These are phyloP conservation scores for Kwoniella mangroviensis DNA, from an alignment of 768 basidiomycete species.

Conservation along the genomic window DNA sequence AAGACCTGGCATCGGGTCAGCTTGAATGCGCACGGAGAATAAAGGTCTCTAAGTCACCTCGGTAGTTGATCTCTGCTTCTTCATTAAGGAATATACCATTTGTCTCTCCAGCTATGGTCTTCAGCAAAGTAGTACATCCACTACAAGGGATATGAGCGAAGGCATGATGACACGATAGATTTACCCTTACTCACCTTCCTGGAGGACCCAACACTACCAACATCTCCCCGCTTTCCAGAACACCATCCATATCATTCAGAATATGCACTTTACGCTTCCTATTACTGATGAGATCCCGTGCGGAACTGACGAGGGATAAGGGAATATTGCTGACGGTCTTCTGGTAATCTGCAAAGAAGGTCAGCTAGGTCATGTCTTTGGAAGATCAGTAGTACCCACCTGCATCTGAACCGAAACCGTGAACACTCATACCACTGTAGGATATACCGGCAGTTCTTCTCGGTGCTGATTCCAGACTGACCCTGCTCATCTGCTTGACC, in stretches of 20 bases:
- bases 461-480: conserved; percentile 24
- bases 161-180: neutral
- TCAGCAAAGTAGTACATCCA: conserved; percentile 62
- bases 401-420: conserved; percentile 53
- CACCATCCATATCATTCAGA: conserved; percentile 68
- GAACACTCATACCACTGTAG: conserved; percentile 58
- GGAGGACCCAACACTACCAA: conserved; percentile 64
- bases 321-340: conserved; percentile 59
- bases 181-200: conserved; percentile 51
- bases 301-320: conserved; percentile 34
- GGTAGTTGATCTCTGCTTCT: conserved; percentile 52
- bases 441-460: conserved; percentile 54
- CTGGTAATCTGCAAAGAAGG: conserved; percentile 58
- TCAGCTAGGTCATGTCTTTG: neutral
- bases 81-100: conserved; percentile 53
- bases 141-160: conserved; percentile 16
- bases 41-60: conserved; percentile 35
- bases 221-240: conserved; percentile 75
- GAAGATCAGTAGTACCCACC: conserved; percentile 29
- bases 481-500: conserved; percentile 53
- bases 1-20: conserved; percentile 52
- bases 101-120: conserved; percentile 61
- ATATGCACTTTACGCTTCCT: conserved; percentile 60
- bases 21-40: neutral
- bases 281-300: conserved; percentile 38